phyloP scores from a whole-genome alignment of 1,284 basidiomycete genomes.

The Amylostereum areolatum region DNA sequence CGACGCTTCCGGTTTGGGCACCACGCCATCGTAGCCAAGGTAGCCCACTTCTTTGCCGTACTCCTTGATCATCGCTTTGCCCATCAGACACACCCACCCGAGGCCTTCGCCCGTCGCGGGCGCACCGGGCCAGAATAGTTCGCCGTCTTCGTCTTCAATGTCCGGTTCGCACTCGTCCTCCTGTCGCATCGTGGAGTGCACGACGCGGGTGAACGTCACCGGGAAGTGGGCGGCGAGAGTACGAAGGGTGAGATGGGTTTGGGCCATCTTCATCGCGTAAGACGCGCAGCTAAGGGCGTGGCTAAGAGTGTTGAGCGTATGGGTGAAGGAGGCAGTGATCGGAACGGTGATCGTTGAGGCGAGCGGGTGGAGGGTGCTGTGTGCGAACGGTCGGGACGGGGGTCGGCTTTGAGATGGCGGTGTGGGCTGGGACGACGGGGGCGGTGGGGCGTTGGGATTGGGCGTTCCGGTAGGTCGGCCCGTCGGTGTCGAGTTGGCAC shows the following conservation, averaged over 20 bases:
- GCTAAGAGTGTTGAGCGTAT: constrained; percentile 43
- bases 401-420: constrained; percentile 8
- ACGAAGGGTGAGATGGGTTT: constrained; percentile 53
- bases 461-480: constrained; percentile 22
- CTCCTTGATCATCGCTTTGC: constrained; percentile 75
- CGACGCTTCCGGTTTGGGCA: constrained; percentile 48
- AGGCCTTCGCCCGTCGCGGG: constrained; percentile 64
- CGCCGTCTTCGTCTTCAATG: constrained; percentile 75
- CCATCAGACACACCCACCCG: constrained; percentile 75
- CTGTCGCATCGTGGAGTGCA: constrained; percentile 52
- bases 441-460: constrained; percentile 7
- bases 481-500: constrained; percentile 70
- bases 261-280: constrained; percentile 43
- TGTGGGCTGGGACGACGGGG: constrained; percentile 5
- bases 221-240: constrained; percentile 64
- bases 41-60: constrained; percentile 70
- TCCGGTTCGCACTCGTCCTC: constrained; percentile 72
- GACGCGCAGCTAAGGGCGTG: constrained; percentile 36
- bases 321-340: constrained; percentile 24
- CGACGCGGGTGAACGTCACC: constrained; percentile 63
- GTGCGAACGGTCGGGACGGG: constrained; percentile 2
- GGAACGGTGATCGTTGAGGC: constrained; percentile 16
- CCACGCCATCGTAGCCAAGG: constrained; percentile 56
- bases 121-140: constrained; percentile 73
- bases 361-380: constrained; percentile 5